Evolutionary conservation across 805 yeast species (phyloP), one percentile per base, ranked within the genome.

Genomic region (Myxozyma sirexii): DNA sequence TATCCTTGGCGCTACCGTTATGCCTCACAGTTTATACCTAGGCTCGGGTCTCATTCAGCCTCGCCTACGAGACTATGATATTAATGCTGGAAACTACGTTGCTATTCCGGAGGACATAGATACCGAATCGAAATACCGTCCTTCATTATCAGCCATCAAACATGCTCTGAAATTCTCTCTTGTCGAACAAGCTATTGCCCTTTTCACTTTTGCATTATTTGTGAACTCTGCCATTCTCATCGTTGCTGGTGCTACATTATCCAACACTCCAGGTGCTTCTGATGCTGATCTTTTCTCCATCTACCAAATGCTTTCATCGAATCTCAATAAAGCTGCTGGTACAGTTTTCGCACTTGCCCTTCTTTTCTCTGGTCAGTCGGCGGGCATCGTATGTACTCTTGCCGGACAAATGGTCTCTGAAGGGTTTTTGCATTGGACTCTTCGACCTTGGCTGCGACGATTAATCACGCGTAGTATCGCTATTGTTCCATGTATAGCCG

Each of bases 41-140:
- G 97, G 97, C 1, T 85, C 93, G 0, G 96, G 96, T 12, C 82
- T 92, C 56, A 97, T 89, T 4, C 96, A 90, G 70, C 86, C 96
- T 3, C 80, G 97, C 62, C 76, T 91, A 55, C 82, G 87, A 66
- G 94, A 88, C 48, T 90, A 77, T 69, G 97, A 91, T 71, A 76
- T 83, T n/a, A 82, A 80, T n/a, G 2, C 24, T 8, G 96, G 96
- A 1, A 76, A 78, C 71, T 86, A 80, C 68, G 71, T 57, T 1
- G 77, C 73, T 65, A 78, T 42, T 79, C 59, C 49, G 43, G 71
- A 68, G 43, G 51, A 47, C n/a, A 24, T 29, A 13, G 51, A 24
- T 17, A 23, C 44, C 10, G 63, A 60, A 21, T 42, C 62, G 21
- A 70, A 66, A 37, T 91, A 92, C 71, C 79, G 76, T 57, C 97